Evolutionary conservation across 164 flowering plant species (phyloP).

Genomic region (Stephania japonica): DNA sequence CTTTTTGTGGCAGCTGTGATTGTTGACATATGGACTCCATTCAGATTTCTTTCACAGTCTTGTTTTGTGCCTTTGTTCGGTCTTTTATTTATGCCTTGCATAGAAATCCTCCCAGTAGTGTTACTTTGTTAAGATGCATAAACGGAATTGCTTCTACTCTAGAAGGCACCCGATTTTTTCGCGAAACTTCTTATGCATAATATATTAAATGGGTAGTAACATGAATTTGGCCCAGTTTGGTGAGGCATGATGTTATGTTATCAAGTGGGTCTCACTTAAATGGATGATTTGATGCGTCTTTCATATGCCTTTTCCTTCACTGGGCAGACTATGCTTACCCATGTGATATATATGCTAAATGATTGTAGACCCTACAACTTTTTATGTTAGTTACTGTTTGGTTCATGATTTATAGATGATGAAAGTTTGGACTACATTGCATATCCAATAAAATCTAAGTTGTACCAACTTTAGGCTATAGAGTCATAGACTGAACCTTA

Average conservation of each 20-base stretch:
- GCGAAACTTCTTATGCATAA: background rate
- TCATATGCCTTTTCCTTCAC: background rate
- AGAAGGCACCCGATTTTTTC: background rate
- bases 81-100: background rate
- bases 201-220: background rate
- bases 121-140: background rate
- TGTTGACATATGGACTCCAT: background rate
- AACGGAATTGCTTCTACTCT: background rate
- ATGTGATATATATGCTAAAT: background rate
- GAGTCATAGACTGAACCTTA: no score
- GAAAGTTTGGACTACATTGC: background rate
- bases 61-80: background rate
- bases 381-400: background rate
- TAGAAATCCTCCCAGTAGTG: background rate
- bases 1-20: background rate
- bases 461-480: no score
- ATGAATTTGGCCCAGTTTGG: background rate
- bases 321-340: background rate
- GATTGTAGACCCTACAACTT: background rate
- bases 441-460: no score
- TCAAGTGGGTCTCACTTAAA: constrained; percentile 2
- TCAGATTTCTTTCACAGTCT: background rate
- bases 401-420: background rate
- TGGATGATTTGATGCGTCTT: background rate
- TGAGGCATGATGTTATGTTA: background rate